Conservation (phyloP, 177 flowering plant species). For the Vitis hybrid region DNA sequence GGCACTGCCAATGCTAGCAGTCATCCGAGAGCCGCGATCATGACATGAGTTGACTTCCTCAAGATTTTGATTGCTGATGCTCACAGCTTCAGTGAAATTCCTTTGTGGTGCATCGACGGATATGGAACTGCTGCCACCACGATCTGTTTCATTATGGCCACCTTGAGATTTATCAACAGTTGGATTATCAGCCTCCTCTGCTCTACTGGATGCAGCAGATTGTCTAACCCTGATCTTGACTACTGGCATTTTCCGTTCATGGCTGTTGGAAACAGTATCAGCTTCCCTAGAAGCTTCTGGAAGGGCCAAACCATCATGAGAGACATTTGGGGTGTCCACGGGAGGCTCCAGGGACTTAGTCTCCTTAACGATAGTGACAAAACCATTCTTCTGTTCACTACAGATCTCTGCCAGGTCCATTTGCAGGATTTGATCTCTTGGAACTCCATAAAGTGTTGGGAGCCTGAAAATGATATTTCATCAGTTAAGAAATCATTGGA, state of each 20-base stretch:
- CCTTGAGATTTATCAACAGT: conserved; percentile 49
- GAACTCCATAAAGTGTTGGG: conserved; percentile 84
- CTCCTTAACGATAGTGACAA: conserved; percentile 47
- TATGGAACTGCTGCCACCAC: conserved; percentile 70
- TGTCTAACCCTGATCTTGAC: conserved; percentile 74
- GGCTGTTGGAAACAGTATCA: conserved; percentile 60
- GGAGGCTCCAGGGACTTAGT: conserved; percentile 39
- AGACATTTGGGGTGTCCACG: conserved; percentile 12
- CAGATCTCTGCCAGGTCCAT: conserved; percentile 41
- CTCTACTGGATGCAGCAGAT: conserved; percentile 66
- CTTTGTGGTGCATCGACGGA: conserved; percentile 91
- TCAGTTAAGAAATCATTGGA: conserved; percentile 2
- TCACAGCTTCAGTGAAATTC: conserved; percentile 38
- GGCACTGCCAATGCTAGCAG: conserved; percentile 89
- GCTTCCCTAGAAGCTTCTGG: conserved; percentile 38
- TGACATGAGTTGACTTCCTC: conserved; percentile 87
- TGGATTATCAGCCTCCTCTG: conserved; percentile 46
- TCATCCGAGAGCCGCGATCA: conserved; percentile 71
- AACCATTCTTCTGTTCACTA: conserved; percentile 45
- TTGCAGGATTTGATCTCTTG: conserved; percentile 49
- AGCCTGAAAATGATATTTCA: conserved; percentile 42
- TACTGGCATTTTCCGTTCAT: conserved; percentile 53
- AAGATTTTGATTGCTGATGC: conserved; percentile 52
- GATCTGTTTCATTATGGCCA: conserved; percentile 43
- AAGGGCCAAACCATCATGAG: conserved; percentile 12